Conservation (phyloP, 1,284 basidiomycete species). For the Thelephora terrestris region DNA sequence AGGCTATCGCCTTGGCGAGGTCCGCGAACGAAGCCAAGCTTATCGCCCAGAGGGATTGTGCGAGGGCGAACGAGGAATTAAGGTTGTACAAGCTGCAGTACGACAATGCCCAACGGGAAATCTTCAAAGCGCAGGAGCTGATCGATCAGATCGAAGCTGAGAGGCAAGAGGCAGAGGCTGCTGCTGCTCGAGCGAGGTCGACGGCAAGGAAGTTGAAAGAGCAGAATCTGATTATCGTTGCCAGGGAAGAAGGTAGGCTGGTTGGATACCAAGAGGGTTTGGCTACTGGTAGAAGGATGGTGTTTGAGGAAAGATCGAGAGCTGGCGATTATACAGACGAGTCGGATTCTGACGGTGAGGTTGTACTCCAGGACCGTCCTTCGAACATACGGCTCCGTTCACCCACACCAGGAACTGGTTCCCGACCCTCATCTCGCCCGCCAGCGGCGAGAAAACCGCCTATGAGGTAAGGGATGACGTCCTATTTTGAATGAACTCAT, state of each 20-base stretch:
- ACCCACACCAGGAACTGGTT: too few species aligned
- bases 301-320: conserved; percentile 20
- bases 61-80: conserved; percentile 32
- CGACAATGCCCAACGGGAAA: conserved; percentile 37
- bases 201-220: conserved; percentile 33
- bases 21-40: conserved; percentile 30
- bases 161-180: conserved; percentile 33
- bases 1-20: conserved; percentile 32
- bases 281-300: conserved; percentile 24
- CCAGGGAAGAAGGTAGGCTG: conserved; percentile 33
- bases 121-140: conserved; percentile 35
- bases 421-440: too few species aligned
- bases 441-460: too few species aligned
- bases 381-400: conserved; percentile 2
- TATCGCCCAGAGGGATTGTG: conserved; percentile 29
- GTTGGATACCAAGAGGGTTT: conserved; percentile 33
- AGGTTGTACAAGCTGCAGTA: conserved; percentile 36
- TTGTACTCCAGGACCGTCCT: not conserved
- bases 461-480: too few species aligned
- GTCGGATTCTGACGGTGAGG: conserved; percentile 5
- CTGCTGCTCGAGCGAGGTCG: conserved; percentile 32
- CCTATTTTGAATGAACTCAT: too few species aligned
- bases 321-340: conserved; percentile 3
- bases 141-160: conserved; percentile 31
- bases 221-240: conserved; percentile 28